phyloP scores from a whole-genome alignment of 2,329 filamentous ascomycete species.

The Claviceps sp. region DNA sequence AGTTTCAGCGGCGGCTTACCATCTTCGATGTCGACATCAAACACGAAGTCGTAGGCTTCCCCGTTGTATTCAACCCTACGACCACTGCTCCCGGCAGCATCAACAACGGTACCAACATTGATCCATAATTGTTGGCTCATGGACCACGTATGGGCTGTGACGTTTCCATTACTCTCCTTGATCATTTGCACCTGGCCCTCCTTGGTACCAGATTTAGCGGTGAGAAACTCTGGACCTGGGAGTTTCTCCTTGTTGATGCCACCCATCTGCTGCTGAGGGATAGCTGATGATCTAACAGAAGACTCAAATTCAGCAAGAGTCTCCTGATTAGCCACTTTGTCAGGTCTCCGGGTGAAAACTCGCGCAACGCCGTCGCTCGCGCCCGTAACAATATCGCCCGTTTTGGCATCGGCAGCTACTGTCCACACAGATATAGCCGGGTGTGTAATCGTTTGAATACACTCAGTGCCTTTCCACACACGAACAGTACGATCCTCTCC shows the following conservation, averaged over 20 bases:
- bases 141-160: slow-evolving; percentile 86
- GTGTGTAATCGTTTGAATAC: slow-evolving; percentile 90
- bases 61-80: slow-evolving; percentile 66
- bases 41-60: slow-evolving; percentile 89
- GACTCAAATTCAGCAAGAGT: slow-evolving; percentile 66
- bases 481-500: slow-evolving; percentile 90
- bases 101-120: slow-evolving; percentile 87
- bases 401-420: slow-evolving; percentile 69
- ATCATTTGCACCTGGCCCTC: slow-evolving; percentile 95
- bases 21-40: slow-evolving; percentile 92
- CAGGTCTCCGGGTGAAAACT: slow-evolving; percentile 62
- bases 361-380: slow-evolving; percentile 79
- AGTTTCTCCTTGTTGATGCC: slow-evolving; percentile 85
- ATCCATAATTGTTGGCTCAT: slow-evolving; percentile 58
- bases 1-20: slow-evolving; percentile 85
- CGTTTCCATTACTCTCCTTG: slow-evolving; percentile 61
- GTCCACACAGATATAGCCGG: slow-evolving; percentile 94
- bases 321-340: slow-evolving; percentile 55
- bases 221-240: slow-evolving; percentile 76
- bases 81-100: slow-evolving; percentile 70
- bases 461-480: slow-evolving; percentile 72
- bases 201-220: slow-evolving; percentile 74
- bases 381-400: slow-evolving; percentile 85
- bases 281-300: slow-evolving; percentile 67
- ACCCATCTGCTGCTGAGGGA: slow-evolving; percentile 73